Base-by-base conservation (phyloP, 2,329 filamentous ascomycete species). In the Aureobasidium mangrovei region DNA sequence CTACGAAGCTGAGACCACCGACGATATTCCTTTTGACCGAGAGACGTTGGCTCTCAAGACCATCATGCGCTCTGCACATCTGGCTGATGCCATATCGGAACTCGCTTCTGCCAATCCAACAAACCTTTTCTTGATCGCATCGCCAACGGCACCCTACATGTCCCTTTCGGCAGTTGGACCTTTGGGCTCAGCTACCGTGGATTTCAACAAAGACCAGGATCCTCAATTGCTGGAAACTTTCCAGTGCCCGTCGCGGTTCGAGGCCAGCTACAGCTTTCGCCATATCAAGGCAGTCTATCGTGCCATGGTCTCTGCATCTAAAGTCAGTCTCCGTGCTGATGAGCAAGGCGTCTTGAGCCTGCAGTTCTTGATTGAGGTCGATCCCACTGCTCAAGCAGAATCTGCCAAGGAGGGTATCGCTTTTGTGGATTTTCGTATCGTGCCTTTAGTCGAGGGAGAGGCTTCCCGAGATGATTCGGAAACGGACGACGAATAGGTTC, bases 321-420 rank as follows among this genome's bases (percentile, higher is more conserved):
- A 97, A 70, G 91, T 97, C 56, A 95, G 90, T 66, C 79, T 98
- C 58, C 79, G 93, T 12, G 85, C 89, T 0, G 93, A 98, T 69
- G 77, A 80, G 2, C 88, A 95, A 66, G 91, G 93, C 0, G 91
- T 98, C 31, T 70, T 98, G 60, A 96, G 88, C 69, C 72, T 97
- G 67, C 93, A 98, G 66, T 96, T 97, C 64, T 93, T 98, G 86
- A 85, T 98, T 12, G 89, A 96, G 66, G 77, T 91, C 40, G 88
- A 93, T 58, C 60, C 60, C 2, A 59, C 57, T 24, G 29, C 36
- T 31, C 53, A 49, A 31, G 41, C 42, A n/a, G 60, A 60, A 26
- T 59, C 56, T 7, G 60, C 58, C 9, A 48, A 41, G 40, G 60
- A 64, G 18, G 70, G 70, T 28, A 75, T 83, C 38, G 87, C 83